Conservation (phyloP, 352 stramenopile species). For the Phytophthora chlamydospora region DNA sequence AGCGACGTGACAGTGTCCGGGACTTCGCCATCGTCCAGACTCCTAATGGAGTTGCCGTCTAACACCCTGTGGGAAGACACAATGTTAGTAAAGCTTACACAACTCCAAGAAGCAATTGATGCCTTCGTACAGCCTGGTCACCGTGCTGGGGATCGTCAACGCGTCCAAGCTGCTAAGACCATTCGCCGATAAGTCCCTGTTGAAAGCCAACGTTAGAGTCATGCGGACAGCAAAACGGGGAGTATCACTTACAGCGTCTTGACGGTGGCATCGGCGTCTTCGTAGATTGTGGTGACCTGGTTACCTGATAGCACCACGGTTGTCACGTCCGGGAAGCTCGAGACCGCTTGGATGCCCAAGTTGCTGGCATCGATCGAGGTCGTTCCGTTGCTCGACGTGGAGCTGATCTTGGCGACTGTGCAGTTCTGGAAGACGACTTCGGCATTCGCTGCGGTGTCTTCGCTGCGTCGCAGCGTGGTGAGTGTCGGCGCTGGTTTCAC, state of each 20-base stretch:
- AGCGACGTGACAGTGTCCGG: conserved; percentile 30
- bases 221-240: conserved; percentile 12
- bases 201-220: conserved; percentile 5
- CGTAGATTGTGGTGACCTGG: conserved; percentile 37
- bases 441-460: conserved; percentile 13
- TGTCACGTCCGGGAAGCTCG: conserved; percentile 39
- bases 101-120: not conserved
- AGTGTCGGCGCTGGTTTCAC: conserved; percentile 33
- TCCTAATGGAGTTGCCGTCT: conserved; percentile 30
- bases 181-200: conserved; percentile 39
- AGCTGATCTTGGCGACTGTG: conserved; percentile 32
- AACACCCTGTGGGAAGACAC: conserved; percentile 25
- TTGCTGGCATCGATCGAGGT: conserved; percentile 34
- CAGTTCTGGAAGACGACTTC: conserved; percentile 44
- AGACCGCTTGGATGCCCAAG: conserved; percentile 32
- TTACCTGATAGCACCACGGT: conserved; percentile 34
- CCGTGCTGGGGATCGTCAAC: conserved; percentile 32
- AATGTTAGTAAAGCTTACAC: conserved; percentile 3
- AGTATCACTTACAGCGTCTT: conserved; percentile 37
- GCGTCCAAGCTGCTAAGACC: conserved; percentile 33
- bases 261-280: conserved; percentile 27
- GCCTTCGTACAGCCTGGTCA: conserved; percentile 30
- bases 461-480: conserved; percentile 27
- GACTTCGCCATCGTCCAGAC: conserved; percentile 25
- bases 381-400: conserved; percentile 33